A percentile compares a stretch with the other conserved stretches of the same genome.
Evolutionary conservation across 306 rosid species (phyloP).

Genomic region (Quercus agrifolia): DNA sequence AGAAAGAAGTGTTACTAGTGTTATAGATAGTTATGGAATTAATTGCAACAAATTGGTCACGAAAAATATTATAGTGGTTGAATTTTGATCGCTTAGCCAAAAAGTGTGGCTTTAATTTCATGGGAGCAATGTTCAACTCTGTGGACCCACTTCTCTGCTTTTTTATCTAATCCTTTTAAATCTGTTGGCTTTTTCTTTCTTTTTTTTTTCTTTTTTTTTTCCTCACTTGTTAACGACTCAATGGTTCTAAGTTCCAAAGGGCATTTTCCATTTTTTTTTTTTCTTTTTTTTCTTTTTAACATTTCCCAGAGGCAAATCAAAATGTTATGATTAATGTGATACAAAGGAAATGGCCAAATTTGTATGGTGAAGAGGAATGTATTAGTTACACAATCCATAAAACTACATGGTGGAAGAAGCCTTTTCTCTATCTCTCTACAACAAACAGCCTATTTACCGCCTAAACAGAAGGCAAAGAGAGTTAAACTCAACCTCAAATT

Average conservation of each 20-base stretch:
- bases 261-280: not conserved
- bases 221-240: too few relatives aligned
- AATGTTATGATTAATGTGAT: not conserved
- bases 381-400: conserved; percentile 10
- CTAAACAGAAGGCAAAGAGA: conserved; percentile 7
- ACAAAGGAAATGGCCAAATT: not conserved
- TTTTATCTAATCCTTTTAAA: too few relatives aligned
- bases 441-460: conserved; percentile 11
- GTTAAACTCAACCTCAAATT: conserved; percentile 12
- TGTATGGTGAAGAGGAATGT: not conserved
- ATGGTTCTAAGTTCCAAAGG: not conserved
- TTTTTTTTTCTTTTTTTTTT: too few relatives aligned
- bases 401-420: not conserved
- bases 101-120: too few relatives aligned
- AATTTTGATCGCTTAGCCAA: too few relatives aligned
- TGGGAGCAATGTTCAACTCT: too few relatives aligned
- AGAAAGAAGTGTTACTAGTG: too few relatives aligned
- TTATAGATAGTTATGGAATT: too few relatives aligned
- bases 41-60: too few relatives aligned
- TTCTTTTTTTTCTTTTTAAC: not conserved
- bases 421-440: conserved; percentile 16
- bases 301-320: not conserved
- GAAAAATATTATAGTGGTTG: too few relatives aligned
- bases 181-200: too few relatives aligned
- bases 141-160: too few relatives aligned